These are phyloP conservation scores for Sindora glabra DNA, from an alignment of 306 rosid species.

Conservation along the genomic window DNA sequence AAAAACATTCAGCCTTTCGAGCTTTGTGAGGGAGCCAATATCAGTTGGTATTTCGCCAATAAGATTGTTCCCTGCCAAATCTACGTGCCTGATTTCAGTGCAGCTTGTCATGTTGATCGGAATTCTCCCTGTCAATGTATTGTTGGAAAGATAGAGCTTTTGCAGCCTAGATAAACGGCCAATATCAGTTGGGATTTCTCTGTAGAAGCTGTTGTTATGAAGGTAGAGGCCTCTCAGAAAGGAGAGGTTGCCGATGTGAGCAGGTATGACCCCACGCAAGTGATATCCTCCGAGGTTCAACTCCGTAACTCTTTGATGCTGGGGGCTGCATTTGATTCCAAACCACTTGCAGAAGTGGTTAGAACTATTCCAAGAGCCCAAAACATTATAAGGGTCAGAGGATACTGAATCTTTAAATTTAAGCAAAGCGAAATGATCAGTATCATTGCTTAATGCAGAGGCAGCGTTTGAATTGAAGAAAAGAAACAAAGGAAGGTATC, in stretches of 20 bases:
- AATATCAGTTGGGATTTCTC: slow-evolving; percentile 31
- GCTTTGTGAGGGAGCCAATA: neutral
- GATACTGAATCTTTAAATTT: neutral
- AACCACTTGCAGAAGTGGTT: neutral
- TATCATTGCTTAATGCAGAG: neutral
- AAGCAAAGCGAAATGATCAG: slow-evolving; percentile 13
- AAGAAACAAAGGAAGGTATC: too few relatives aligned
- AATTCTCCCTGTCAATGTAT: neutral
- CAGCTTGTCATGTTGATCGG: neutral
- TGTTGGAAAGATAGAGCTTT: neutral
- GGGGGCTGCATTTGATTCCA: neutral
- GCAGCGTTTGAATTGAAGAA: too few relatives aligned
- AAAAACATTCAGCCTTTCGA: accelerated
- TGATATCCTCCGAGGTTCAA: slow-evolving; percentile 6
- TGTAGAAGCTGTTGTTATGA: slow-evolving; percentile 5
- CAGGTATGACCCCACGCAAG: slow-evolving; percentile 21
- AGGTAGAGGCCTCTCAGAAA: slow-evolving; percentile 15
- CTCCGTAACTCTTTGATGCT: neutral
- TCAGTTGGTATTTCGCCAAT: neutral
- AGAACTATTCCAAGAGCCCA: slow-evolving; percentile 28
- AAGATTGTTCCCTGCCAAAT: neutral
- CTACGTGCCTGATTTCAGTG: neutral
- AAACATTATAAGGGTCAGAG: neutral
- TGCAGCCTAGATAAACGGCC: slow-evolving; percentile 12
- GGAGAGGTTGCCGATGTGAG: slow-evolving; percentile 37